Percentiles rank a stretch among this genome's conserved stretches.
Evolutionary conservation across 768 basidiomycete genomes (phyloP).

Genomic region (Lentinus tigrinus): DNA sequence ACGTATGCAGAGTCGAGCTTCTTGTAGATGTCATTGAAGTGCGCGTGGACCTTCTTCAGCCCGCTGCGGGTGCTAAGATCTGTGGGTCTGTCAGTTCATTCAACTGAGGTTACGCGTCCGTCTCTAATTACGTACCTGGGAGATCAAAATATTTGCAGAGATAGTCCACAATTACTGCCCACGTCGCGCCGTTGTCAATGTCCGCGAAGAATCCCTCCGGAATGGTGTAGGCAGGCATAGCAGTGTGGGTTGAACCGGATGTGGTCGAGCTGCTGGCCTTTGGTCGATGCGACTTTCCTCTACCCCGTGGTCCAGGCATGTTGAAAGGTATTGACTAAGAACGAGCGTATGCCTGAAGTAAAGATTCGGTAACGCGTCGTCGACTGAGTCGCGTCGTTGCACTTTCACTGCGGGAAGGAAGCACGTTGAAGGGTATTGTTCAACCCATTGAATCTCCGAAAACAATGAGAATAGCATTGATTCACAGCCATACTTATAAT

Average conservation of each 20-base stretch:
- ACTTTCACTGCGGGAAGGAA: no score
- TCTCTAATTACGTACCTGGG: conserved; percentile 43
- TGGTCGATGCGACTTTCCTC: conserved; percentile 8
- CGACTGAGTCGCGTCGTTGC: no score
- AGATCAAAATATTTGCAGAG: conserved; percentile 52
- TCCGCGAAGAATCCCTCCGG: conserved; percentile 35
- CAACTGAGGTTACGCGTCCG: no score
- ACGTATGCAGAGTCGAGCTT: conserved; percentile 50
- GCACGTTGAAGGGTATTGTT: no score
- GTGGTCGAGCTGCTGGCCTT: conserved; percentile 5
- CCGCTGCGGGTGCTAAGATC: conserved; percentile 57
- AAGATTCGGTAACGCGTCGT: no score
- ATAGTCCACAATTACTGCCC: conserved; percentile 45
- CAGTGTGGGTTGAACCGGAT: background rate
- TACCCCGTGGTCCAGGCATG: conserved; percentile 30
- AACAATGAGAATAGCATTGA: no score
- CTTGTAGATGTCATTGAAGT: conserved; percentile 52
- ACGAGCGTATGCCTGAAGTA: background rate
- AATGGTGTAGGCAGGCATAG: conserved; percentile 5
- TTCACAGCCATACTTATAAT: no score
- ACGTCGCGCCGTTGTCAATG: conserved; percentile 48
- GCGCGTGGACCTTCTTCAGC: conserved; percentile 59
- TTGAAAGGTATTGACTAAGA: background rate
- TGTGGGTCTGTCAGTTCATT: conserved; percentile 24
- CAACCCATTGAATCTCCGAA: no score